Conservation (phyloP, 805 yeast genomes). For the Ogataea polymorpha region DNA sequence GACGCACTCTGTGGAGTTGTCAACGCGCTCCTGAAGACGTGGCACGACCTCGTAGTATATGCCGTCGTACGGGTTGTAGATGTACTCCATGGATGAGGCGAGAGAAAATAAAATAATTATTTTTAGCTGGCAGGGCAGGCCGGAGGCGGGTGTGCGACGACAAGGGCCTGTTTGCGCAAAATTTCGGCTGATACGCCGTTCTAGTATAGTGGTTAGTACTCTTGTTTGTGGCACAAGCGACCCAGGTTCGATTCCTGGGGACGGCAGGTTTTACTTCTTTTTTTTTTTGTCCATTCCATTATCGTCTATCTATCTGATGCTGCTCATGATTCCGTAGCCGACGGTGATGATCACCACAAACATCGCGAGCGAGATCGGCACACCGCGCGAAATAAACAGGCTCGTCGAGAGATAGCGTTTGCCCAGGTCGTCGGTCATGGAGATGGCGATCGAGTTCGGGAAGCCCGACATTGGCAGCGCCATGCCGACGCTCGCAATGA, state of each 20-base stretch:
- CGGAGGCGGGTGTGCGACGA: not conserved
- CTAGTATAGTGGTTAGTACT: conserved; percentile 31
- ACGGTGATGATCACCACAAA: conserved; percentile 43
- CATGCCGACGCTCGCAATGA: conserved; percentile 55
- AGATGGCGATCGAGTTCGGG: conserved; percentile 56
- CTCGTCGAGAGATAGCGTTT: conserved; percentile 47
- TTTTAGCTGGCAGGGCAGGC: not conserved
- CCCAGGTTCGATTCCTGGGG: conserved; percentile 29
- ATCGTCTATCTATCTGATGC: conserved; percentile 16
- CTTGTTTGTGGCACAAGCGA: conserved; percentile 31
- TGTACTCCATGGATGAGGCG: conserved; percentile 6
- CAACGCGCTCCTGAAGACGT: conserved; percentile 2
- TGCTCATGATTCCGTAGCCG: conserved; percentile 47
- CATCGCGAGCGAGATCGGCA: conserved; percentile 46
- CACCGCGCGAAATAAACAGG: conserved; percentile 51
- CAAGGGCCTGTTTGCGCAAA: not conserved
- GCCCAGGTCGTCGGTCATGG: conserved; percentile 53
- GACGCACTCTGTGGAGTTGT: conserved; percentile 23
- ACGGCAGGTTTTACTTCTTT: conserved; percentile 19
- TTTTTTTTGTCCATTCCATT: conserved; percentile 4
- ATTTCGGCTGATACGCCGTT: conserved; percentile 18
- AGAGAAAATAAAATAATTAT: not conserved
- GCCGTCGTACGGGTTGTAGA: conserved; percentile 5
- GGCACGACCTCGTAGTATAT: conserved; percentile 10
- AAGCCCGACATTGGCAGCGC: conserved; percentile 55